phyloP scores from a whole-genome alignment of 768 basidiomycete genomes.

The Russula earlei region DNA sequence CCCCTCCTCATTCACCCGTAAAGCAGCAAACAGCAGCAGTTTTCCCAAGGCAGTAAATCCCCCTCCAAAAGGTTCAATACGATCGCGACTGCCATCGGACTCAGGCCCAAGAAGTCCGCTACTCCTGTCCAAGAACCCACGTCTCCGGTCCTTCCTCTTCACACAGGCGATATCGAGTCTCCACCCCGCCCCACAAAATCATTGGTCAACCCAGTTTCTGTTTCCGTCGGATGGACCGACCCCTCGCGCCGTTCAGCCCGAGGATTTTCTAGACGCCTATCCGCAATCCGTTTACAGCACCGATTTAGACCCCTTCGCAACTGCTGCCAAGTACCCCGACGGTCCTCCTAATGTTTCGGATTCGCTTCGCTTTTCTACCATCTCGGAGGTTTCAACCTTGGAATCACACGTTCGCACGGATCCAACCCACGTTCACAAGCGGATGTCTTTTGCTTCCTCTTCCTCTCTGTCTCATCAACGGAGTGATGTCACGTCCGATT shows the following conservation, averaged over 20 bases:
- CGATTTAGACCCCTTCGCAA: constrained; percentile 57
- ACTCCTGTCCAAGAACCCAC: constrained; percentile 46
- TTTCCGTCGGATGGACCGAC: constrained; percentile 46
- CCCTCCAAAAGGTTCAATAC: constrained; percentile 40
- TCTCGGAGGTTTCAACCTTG: constrained; percentile 42
- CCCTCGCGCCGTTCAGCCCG: constrained; percentile 46
- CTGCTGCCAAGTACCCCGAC: constrained; percentile 38
- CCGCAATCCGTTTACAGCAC: constrained; percentile 49
- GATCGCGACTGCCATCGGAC: constrained; percentile 51
- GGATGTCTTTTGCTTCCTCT: constrained; percentile 48
- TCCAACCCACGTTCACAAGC: constrained; percentile 31
- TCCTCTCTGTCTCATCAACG: constrained; percentile 42
- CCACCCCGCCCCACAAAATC: constrained; percentile 26
- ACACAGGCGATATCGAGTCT: constrained; percentile 17
- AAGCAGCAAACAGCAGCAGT: constrained; percentile 2
- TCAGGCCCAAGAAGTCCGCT: constrained; percentile 53
- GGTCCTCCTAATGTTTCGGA: constrained; percentile 32
- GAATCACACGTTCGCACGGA: constrained; percentile 35
- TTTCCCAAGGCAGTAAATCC: neutral
- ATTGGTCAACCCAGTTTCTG: constrained; percentile 47
- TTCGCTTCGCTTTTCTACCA: constrained; percentile 40
- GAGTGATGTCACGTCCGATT: constrained; percentile 17
- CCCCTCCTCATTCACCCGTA: neutral
- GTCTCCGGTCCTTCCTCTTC: constrained; percentile 20
- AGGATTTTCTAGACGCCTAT: constrained; percentile 27